These are phyloP conservation scores for Populus simonii DNA, from an alignment of 345 rosid species.

Conservation along the genomic window DNA sequence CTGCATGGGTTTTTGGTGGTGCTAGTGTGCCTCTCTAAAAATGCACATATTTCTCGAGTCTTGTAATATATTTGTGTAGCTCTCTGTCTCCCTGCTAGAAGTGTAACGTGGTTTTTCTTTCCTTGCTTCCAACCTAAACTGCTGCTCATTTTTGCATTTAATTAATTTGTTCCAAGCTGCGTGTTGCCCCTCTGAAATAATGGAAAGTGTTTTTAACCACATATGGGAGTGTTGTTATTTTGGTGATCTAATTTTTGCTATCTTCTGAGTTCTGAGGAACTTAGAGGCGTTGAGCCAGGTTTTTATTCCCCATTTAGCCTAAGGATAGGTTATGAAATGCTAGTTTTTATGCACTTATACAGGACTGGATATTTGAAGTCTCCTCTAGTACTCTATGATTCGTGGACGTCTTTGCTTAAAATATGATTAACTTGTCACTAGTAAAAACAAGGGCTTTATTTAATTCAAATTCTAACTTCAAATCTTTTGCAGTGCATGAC, in stretches of 20 bases:
- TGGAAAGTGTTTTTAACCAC: background rate
- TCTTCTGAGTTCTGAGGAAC: background rate
- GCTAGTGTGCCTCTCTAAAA: background rate
- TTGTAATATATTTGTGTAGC: conserved; percentile 17
- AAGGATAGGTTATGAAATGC: background rate
- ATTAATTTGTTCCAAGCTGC: conserved; percentile 24
- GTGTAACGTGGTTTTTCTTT: background rate
- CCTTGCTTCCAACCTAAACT: conserved; percentile 5
- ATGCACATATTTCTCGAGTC: conserved; percentile 12
- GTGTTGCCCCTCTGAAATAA: background rate
- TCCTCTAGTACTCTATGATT: background rate
- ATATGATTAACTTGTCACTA: too few relatives aligned
- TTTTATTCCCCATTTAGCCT: background rate
- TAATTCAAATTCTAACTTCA: too few relatives aligned
- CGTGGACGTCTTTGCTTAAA: background rate
- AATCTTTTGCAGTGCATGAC: too few relatives aligned
- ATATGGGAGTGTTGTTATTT: background rate
- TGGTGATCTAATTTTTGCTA: background rate
- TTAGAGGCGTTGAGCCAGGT: background rate
- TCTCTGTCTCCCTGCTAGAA: background rate
- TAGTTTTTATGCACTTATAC: background rate
- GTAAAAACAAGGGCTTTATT: too few relatives aligned
- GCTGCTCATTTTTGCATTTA: conserved; percentile 14
- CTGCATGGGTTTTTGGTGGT: conserved; percentile 5
- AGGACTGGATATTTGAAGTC: background rate